Base-by-base conservation (phyloP, 139 green algal species). In the Chlorella sp. region DNA sequence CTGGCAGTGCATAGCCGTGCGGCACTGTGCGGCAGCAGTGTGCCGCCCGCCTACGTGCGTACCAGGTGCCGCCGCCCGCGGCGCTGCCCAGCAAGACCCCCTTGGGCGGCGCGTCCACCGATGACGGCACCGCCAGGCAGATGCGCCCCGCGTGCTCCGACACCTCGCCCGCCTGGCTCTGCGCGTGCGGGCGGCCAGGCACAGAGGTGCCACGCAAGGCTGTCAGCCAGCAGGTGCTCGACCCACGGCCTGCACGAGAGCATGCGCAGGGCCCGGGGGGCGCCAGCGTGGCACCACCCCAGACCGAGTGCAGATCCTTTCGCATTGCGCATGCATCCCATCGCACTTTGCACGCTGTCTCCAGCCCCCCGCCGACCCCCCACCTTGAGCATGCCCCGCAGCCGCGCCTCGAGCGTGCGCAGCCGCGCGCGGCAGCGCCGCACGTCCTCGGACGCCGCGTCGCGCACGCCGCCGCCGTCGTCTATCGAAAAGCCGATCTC, bases 401-500 rank as follows among this genome's bases (percentile, higher is more conserved):
- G 81, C 19, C 89, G 84, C 0, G 72, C 67, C 33, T 87, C 74
- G 0, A 93, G 35, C 0, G 77, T 79, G 31, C 77, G 73, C 29
- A 94, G 72, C 11, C 78, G 84, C 2, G 41, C 76, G 21, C 83
- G 77, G 3, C 87, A 78, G 0, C 68, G 73, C 9, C 79, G 62
- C 65, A 96, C 76, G 17, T 84, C 83, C 41, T 94, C 92, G 38
- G 83, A 91, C 8, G 90, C 88, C 6, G 31, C 74, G 60, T 95
- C 90, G 6, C 65, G n/a, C 35, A 94, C 71, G 0, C 42, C 33
- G 8, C 81, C 84, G 46, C 84, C 77, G 36, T 93, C 88, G 2
- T 77, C 60, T 0, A 93, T 73, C 0, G 55, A 65, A 35, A 72
- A 74, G 6, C 29, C 38, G 38, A 90, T 84, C 17, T 63, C 72